These are phyloP conservation scores for Neurospora terricola DNA, from an alignment of 495 filamentous ascomycete species.

Conservation along the genomic window DNA sequence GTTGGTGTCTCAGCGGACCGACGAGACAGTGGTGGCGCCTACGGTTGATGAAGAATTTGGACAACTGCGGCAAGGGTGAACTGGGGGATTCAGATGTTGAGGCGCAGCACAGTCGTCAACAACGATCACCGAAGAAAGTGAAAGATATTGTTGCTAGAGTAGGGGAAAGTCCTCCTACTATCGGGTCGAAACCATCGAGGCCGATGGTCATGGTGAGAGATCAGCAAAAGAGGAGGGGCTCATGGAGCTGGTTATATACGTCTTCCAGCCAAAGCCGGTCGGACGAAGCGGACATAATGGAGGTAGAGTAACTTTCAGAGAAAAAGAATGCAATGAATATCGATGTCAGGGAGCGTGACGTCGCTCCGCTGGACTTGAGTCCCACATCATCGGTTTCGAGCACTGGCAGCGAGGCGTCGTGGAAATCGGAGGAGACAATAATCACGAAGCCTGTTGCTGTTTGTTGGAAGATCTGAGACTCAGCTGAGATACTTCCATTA, in stretches of 20 bases:
- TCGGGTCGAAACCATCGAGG: slow-evolving; percentile 6
- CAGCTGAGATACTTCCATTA: not conserved
- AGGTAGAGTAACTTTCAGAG: not conserved
- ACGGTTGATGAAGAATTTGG: not conserved
- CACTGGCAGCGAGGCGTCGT: not conserved
- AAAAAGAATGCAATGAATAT: not conserved
- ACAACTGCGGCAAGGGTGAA: not conserved
- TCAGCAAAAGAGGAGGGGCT: not conserved
- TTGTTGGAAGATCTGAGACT: not conserved
- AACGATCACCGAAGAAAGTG: not conserved
- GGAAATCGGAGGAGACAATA: not conserved
- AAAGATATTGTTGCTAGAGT: not conserved
- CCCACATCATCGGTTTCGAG: not conserved
- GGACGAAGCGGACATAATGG: not conserved
- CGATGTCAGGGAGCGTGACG: not conserved
- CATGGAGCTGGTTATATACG: not conserved
- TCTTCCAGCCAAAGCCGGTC: not conserved
- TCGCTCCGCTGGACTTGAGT: not conserved
- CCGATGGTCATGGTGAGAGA: not conserved
- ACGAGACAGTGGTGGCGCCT: not conserved
- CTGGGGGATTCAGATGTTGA: not conserved
- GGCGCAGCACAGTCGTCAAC: not conserved
- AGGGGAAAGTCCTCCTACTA: slow-evolving; percentile 5
- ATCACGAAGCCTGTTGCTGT: not conserved
- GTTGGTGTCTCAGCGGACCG: not conserved